Evolutionary conservation across 139 green algal species (phyloP), one percentile per base, ranked within the genome.

Genomic region (Chlamydomonas applanata): DNA sequence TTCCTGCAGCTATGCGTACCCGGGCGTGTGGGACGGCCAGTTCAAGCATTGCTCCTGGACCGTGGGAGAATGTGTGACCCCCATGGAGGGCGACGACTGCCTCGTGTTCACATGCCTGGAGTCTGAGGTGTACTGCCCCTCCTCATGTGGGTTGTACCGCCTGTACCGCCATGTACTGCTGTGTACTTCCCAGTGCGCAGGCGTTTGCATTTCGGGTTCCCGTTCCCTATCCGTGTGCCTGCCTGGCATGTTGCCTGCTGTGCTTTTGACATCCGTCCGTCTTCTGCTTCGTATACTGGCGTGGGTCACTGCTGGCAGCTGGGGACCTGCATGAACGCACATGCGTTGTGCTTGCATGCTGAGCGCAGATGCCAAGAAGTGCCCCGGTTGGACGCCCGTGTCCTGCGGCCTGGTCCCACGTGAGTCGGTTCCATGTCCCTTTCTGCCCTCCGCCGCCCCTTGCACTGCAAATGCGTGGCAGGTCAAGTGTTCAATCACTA

Each of bases 71-170:
- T 90, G 85, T 78, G 72, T 85, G 1, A 30, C 46, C 16, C 87
- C 87, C 4, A 56, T 90, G 69, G 70, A 79, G 13, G 87, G 85
- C 1, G 40, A 82, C 49, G 83, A 92, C 80, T 92, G 87, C 79
- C 65, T 86, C 34, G 74, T 84, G 17, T 85, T 86, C 72, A 83
- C 71, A 4, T 92, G 87, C 72, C 56, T 63, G 16, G 44, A 79
- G 35, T 60, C 33, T 19, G 24, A 74, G 0, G 73, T 88, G 19
- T 3, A 81, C 36, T 89, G 84, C 72, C 84, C 84, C 16, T 80
- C 80, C 46, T 72, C 57, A 57, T 77, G 59, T 77, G 40, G 49
- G 59, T 70, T 2, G 29, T n/a, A n/a, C n/a, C n/a, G n/a, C n/a
- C n/a, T 35, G 29, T 66, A 16, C 24, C 25, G n/a, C 35, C 40